Percentiles rank a stretch among this genome's conserved stretches.
phyloP scores from a whole-genome alignment of 306 rosid species.

The Begonia masoniana region DNA sequence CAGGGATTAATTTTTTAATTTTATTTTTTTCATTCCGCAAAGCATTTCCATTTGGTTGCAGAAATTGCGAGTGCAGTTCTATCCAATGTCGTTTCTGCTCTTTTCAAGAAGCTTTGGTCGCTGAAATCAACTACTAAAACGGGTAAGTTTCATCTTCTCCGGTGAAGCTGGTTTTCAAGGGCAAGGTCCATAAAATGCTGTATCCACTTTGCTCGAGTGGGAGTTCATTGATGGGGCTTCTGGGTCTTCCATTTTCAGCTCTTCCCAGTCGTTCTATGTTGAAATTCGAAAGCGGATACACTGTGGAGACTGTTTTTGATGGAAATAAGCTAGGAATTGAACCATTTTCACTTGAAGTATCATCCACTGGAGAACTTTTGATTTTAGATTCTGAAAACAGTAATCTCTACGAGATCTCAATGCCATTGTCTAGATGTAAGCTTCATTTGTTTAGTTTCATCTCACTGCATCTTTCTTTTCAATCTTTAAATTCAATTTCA shows the following conservation, averaged over 20 bases:
- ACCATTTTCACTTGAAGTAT: slow-evolving; percentile 60
- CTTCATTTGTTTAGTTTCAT: not conserved
- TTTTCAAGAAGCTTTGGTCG: slow-evolving; percentile 80
- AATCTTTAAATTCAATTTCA: no score
- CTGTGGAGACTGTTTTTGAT: slow-evolving; percentile 84
- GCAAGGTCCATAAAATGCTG: no score
- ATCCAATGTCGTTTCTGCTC: slow-evolving; percentile 73
- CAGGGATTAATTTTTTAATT: not conserved
- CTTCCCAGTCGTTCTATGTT: slow-evolving; percentile 67
- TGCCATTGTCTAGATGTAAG: slow-evolving; percentile 69
- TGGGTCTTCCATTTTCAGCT: slow-evolving; percentile 35
- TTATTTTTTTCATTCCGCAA: not conserved
- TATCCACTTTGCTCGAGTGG: not conserved
- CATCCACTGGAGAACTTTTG: slow-evolving; percentile 67
- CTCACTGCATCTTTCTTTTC: not conserved
- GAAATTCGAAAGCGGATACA: slow-evolving; percentile 87
- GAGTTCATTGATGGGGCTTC: slow-evolving; percentile 10
- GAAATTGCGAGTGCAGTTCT: slow-evolving; percentile 69
- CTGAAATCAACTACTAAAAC: slow-evolving; percentile 61
- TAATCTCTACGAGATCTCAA: slow-evolving; percentile 69
- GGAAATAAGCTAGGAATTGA: slow-evolving; percentile 92
- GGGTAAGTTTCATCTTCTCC: slow-evolving; percentile 15
- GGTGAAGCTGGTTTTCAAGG: not conserved
- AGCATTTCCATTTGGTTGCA: slow-evolving; percentile 23
- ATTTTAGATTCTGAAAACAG: slow-evolving; percentile 88